Evolutionary conservation across 2,329 filamentous ascomycete species (phyloP).

Genomic region (Cladosporium sp.): DNA sequence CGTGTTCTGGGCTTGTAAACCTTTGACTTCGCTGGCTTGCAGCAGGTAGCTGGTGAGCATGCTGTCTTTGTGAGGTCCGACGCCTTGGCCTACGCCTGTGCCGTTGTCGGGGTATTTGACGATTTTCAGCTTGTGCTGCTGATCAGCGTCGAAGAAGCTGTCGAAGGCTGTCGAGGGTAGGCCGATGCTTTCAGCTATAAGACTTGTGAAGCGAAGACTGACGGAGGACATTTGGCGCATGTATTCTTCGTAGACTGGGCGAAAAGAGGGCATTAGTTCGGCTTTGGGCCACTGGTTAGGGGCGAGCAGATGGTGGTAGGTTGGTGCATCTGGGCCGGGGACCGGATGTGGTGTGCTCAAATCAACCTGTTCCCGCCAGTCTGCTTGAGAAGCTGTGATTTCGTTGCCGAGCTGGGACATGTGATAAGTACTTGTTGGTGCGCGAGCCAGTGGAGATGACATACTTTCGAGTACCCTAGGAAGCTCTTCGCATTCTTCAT

Average conservation of each 20-base stretch:
- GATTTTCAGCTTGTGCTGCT: constrained; percentile 85
- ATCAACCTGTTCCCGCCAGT: constrained; percentile 84
- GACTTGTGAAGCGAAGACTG: constrained; percentile 68
- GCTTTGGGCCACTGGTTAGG: constrained; percentile 74
- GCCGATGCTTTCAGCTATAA: constrained; percentile 80
- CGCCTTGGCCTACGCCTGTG: constrained; percentile 56
- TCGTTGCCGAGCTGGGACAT: constrained; percentile 48
- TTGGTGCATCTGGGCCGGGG: constrained; percentile 59
- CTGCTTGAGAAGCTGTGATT: constrained; percentile 67
- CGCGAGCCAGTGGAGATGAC: neutral
- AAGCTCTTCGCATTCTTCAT: constrained; percentile 46
- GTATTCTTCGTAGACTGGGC: constrained; percentile 66
- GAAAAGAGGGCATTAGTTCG: constrained; percentile 62
- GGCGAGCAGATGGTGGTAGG: constrained; percentile 71
- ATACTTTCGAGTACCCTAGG: constrained; percentile 44
- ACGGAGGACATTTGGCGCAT: constrained; percentile 70
- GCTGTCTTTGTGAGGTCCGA: constrained; percentile 79
- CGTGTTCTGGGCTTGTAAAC: constrained; percentile 79
- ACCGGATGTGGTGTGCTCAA: constrained; percentile 73
- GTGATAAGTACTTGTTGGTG: neutral
- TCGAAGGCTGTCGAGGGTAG: constrained; percentile 66
- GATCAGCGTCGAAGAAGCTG: constrained; percentile 67
- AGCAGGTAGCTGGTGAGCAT: constrained; percentile 80
- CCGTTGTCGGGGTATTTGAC: constrained; percentile 74
- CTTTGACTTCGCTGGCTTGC: constrained; percentile 70